Conservation (phyloP, 2,329 filamentous ascomycete genomes). For the Phyllosticta ampelicida region DNA sequence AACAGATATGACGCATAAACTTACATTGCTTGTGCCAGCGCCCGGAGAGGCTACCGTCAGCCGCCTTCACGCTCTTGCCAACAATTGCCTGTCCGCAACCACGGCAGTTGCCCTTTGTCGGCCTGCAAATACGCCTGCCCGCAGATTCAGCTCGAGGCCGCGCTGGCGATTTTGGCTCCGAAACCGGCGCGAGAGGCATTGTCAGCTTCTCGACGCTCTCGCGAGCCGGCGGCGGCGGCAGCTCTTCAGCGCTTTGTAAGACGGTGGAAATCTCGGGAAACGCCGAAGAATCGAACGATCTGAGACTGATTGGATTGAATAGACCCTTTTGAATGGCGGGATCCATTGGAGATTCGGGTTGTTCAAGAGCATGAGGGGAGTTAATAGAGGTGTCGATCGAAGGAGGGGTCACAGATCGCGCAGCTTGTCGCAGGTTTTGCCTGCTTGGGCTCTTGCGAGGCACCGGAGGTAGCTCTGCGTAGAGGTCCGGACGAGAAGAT, state of each 20-base stretch:
- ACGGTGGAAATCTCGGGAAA: conserved; percentile 7
- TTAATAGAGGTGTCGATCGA: conserved; percentile 15
- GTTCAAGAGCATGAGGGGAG: conserved; percentile 16
- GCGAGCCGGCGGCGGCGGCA: not conserved
- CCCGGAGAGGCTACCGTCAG: conserved; percentile 82
- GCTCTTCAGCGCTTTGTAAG: conserved; percentile 1
- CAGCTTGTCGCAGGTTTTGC: conserved; percentile 11
- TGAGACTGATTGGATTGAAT: conserved; percentile 14
- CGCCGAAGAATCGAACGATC: conserved; percentile 9
- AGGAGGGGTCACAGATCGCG: conserved; percentile 12
- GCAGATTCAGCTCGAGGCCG: conserved; percentile 11
- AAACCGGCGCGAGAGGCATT: conserved; percentile 9
- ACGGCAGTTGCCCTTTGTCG: conserved; percentile 62
- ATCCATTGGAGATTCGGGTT: conserved; percentile 30
- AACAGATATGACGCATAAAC: conserved; percentile 3
- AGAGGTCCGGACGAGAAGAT: not conserved
- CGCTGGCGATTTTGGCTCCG: conserved; percentile 2
- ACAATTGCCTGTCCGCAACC: conserved; percentile 68
- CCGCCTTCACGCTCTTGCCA: conserved; percentile 88
- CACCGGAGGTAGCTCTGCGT: conserved; percentile 10
- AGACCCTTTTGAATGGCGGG: conserved; percentile 29
- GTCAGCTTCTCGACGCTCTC: not conserved
- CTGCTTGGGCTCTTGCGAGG: conserved; percentile 14
- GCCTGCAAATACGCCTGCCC: conserved; percentile 17
- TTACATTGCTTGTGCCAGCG: conserved; percentile 83